These are phyloP conservation scores for Nakazawaea pomicola DNA, from an alignment of 805 yeast species.

Conservation along the genomic window DNA sequence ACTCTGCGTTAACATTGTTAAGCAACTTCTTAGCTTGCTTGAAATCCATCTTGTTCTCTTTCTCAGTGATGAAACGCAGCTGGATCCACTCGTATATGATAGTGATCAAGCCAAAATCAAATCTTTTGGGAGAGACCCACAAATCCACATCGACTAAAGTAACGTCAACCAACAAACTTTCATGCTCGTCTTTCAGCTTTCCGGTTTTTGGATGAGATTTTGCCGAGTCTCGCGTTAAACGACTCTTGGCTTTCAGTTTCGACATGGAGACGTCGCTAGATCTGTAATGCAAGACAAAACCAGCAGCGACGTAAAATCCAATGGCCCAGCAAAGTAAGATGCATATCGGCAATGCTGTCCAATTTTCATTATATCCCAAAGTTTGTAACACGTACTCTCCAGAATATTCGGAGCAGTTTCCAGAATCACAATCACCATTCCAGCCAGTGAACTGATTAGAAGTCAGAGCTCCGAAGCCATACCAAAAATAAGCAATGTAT, in stretches of 20 bases:
- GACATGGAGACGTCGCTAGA: conserved; percentile 52
- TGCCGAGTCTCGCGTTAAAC: too few species aligned
- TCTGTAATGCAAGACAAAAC: conserved; percentile 39
- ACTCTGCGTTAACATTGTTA: conserved; percentile 42
- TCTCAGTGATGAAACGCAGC: background rate
- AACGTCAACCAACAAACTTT: conserved; percentile 15
- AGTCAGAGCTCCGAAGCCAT: conserved; percentile 57
- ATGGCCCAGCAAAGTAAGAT: conserved; percentile 54
- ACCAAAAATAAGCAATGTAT: conserved; percentile 67
- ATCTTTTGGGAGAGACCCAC: conserved; percentile 15
- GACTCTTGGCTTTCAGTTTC: conserved; percentile 19
- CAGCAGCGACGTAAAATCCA: conserved; percentile 47
- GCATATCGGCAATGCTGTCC: conserved; percentile 64
- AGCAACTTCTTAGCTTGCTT: conserved; percentile 36
- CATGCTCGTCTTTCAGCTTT: background rate
- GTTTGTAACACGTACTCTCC: conserved; percentile 45
- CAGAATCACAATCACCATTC: conserved; percentile 47
- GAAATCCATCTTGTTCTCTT: too few species aligned
- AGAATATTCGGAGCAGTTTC: conserved; percentile 36
- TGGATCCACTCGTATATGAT: conserved; percentile 5
- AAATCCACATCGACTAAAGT: conserved; percentile 18
- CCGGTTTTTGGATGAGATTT: background rate
- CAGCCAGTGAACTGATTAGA: conserved; percentile 56
- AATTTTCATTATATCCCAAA: conserved; percentile 46
- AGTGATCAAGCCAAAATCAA: conserved; percentile 8